A percentile compares a stretch with the other conserved stretches of the same genome.
Conservation (phyloP, 495 filamentous ascomycete species). For the Trichoderma asperelloides region DNA sequence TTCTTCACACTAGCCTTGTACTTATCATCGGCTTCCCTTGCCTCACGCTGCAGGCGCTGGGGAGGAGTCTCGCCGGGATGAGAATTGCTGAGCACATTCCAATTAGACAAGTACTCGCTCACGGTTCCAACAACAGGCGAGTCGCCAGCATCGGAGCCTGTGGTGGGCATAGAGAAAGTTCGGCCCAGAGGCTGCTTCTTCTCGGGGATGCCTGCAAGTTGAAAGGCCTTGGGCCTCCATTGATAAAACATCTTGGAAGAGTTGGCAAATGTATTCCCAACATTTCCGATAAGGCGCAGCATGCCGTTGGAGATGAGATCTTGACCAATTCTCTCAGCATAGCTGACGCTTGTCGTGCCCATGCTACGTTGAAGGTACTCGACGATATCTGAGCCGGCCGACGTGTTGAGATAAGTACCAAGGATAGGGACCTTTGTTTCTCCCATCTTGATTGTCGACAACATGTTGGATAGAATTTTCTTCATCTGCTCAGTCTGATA, state of each 20-base stretch:
- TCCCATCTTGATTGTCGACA: constrained; percentile 74
- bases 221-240: constrained; percentile 87
- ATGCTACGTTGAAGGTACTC: constrained; percentile 88
- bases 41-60: constrained; percentile 81
- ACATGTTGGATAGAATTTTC: constrained; percentile 78
- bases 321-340: constrained; percentile 88
- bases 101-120: constrained; percentile 77
- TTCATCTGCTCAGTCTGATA: constrained; percentile 81
- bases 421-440: constrained; percentile 93
- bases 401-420: constrained; percentile 87
- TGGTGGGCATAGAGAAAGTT: constrained; percentile 52
- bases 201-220: constrained; percentile 76
- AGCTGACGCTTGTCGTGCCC: constrained; percentile 71
- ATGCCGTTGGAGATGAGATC: constrained; percentile 84
- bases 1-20: constrained; percentile 82
- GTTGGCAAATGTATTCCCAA: constrained; percentile 93
- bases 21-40: constrained; percentile 80
- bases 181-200: constrained; percentile 67
- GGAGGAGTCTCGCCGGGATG: constrained; percentile 79
- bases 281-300: constrained; percentile 82
- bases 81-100: constrained; percentile 87
- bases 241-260: constrained; percentile 96
- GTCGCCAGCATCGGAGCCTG: constrained; percentile 49
- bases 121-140: constrained; percentile 64
- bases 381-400: constrained; percentile 82